Percentiles rank a stretch among this genome's conserved stretches.
These are phyloP conservation scores for Gautieria morchelliformis DNA, from an alignment of 768 basidiomycete genomes.

Conservation along the genomic window DNA sequence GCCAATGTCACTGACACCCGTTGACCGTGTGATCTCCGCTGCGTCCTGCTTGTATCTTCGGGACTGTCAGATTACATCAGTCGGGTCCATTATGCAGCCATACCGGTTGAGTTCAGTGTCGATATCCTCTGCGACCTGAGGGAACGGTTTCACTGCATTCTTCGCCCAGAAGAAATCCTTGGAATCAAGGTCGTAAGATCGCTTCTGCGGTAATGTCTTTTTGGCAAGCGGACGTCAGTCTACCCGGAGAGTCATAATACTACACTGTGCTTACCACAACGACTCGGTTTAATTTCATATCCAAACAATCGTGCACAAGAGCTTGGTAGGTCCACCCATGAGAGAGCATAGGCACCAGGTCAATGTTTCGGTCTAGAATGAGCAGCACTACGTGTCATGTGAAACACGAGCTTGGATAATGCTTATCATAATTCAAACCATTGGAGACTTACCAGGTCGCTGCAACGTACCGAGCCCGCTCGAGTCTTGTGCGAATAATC, in stretches of 20 bases:
- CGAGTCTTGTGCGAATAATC: constrained; percentile 71
- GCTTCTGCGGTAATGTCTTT: constrained; percentile 51
- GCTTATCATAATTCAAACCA: neutral
- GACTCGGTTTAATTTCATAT: constrained; percentile 94
- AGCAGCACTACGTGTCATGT: constrained; percentile 59
- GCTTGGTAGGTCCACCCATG: constrained; percentile 99
- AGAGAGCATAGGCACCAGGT: constrained; percentile 84
- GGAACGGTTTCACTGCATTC: constrained; percentile 94
- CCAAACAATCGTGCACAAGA: constrained; percentile 92
- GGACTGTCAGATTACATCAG: neutral
- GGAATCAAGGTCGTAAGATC: constrained; percentile 90
- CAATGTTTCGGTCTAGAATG: constrained; percentile 89
- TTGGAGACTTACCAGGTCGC: constrained; percentile 54
- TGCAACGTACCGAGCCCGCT: constrained; percentile 80
- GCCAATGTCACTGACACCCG: constrained; percentile 91
- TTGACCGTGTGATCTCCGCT: constrained; percentile 91
- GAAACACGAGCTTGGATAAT: constrained; percentile 10
- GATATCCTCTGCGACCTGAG: constrained; percentile 97
- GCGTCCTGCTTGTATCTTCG: constrained; percentile 77
- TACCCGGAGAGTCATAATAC: too few species aligned
- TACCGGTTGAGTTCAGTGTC: constrained; percentile 85
- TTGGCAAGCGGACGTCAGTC: neutral
- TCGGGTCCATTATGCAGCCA: neutral
- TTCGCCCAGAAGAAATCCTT: constrained; percentile 99
- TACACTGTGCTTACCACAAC: constrained; percentile 40